phyloP scores from a whole-genome alignment of 1,139 yeast genomes.

The Candida dubliniensis region DNA sequence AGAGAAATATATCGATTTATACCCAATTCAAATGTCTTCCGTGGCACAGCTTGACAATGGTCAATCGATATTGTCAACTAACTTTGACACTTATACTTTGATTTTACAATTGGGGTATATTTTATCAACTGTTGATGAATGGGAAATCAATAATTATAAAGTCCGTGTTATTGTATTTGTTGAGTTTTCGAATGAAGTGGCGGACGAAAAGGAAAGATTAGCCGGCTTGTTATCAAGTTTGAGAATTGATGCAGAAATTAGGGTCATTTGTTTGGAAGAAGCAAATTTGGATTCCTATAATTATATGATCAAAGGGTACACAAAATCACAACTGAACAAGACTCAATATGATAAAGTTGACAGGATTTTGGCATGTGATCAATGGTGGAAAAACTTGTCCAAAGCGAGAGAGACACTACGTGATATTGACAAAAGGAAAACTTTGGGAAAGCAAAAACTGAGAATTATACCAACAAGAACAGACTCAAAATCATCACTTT shows the following conservation, averaged over 20 bases:
- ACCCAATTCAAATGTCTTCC: conserved; percentile 96
- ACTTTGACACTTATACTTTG: conserved; percentile 91
- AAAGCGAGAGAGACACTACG: conserved; percentile 51
- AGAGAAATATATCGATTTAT: conserved; percentile 70
- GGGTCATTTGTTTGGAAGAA: conserved; percentile 65
- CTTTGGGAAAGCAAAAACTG: conserved; percentile 16
- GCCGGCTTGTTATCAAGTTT: conserved; percentile 64
- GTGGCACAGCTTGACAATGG: conserved; percentile 66
- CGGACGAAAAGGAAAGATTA: conserved; percentile 66
- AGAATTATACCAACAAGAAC: conserved; percentile 5
- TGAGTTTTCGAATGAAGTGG: conserved; percentile 67
- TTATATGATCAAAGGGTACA: conserved; percentile 69
- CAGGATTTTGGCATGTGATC: conserved; percentile 35
- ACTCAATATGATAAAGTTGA: conserved; percentile 34
- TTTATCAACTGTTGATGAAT: conserved; percentile 84
- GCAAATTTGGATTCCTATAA: conserved; percentile 68
- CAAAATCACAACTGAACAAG: conserved; percentile 28
- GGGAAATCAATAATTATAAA: conserved; percentile 70
- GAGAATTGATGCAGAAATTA: conserved; percentile 76
- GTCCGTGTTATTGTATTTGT: conserved; percentile 88
- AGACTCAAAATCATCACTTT: conserved; percentile 11
- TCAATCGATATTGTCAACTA: conserved; percentile 73
- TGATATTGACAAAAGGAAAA: conserved; percentile 33
- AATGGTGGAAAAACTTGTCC: conserved; percentile 68
- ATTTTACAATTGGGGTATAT: conserved; percentile 93